Conservation (phyloP, 192 early-diverging fungal genomes). For the Pilaira anomala region DNA sequence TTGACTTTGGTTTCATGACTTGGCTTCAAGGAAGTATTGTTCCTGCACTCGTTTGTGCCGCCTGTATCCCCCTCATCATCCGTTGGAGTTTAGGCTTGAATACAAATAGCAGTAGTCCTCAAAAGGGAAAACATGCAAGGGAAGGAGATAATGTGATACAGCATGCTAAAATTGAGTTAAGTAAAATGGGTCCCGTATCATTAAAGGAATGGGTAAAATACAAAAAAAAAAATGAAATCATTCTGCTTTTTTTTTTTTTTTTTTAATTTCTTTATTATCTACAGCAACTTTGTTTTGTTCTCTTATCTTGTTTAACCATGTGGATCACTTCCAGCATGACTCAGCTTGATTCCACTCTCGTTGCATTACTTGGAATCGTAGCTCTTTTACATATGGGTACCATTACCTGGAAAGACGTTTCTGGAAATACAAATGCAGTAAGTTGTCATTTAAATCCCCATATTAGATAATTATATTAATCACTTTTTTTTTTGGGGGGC, state of each 20-base stretch:
- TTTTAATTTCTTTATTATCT: not conserved
- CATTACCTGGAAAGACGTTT: slow-evolving; percentile 66
- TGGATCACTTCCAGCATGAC: slow-evolving; percentile 56
- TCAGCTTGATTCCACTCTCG: slow-evolving; percentile 58
- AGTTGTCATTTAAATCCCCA: not conserved
- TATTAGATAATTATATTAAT: not conserved
- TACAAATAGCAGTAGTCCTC: not conserved
- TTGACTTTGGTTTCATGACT: slow-evolving; percentile 64
- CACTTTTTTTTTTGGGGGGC: not conserved
- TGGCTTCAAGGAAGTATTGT: slow-evolving; percentile 59
- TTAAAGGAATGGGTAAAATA: slow-evolving; percentile 17
- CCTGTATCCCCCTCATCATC: slow-evolving; percentile 6
- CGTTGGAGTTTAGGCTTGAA: slow-evolving; percentile 11
- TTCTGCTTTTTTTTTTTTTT: not conserved
- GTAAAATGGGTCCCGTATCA: slow-evolving; percentile 11
- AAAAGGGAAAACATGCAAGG: not conserved
- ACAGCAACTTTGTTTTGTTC: slow-evolving; percentile 38
- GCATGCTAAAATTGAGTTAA: slow-evolving; percentile 15
- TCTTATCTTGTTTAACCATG: slow-evolving; percentile 49
- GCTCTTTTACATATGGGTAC: slow-evolving; percentile 53
- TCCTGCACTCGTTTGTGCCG: slow-evolving; percentile 37
- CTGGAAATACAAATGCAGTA: slow-evolving; percentile 58
- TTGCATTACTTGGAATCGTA: slow-evolving; percentile 61
- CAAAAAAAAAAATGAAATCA: too few species aligned
- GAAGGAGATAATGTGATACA: slow-evolving; percentile 15